These are phyloP conservation scores for Emergomyces orientalis DNA, from an alignment of 2,329 filamentous ascomycete species.

Conservation along the genomic window DNA sequence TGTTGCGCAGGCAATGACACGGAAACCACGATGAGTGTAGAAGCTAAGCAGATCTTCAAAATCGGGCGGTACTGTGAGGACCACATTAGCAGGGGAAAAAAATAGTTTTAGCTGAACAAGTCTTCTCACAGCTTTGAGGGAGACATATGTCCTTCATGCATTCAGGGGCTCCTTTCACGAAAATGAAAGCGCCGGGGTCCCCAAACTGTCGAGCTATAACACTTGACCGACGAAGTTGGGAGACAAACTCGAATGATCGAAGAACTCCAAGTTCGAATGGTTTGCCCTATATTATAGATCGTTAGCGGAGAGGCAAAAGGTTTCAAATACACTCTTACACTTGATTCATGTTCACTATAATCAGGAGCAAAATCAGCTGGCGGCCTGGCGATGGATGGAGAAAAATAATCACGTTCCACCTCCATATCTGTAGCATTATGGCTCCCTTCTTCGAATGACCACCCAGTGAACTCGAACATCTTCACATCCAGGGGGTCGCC, in stretches of 20 bases:
- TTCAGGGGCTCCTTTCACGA: slow-evolving; percentile 93
- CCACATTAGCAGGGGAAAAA: slow-evolving; percentile 21
- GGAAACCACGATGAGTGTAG: slow-evolving; percentile 92
- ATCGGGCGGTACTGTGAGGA: slow-evolving; percentile 59
- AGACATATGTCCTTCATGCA: slow-evolving; percentile 91
- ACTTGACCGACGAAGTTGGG: slow-evolving; percentile 81
- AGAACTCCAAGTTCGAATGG: slow-evolving; percentile 81
- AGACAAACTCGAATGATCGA: slow-evolving; percentile 89
- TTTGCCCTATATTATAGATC: slow-evolving; percentile 1
- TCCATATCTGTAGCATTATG: slow-evolving; percentile 55
- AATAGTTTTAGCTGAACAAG: not conserved
- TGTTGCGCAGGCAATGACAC: slow-evolving; percentile 90
- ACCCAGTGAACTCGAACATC: slow-evolving; percentile 96
- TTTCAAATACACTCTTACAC: slow-evolving; percentile 9
- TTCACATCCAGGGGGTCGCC: slow-evolving; percentile 93
- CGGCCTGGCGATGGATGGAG: slow-evolving; percentile 78
- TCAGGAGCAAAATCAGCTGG: slow-evolving; percentile 52
- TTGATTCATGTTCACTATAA: slow-evolving; percentile 33
- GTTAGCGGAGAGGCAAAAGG: slow-evolving; percentile 1
- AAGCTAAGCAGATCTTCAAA: slow-evolving; percentile 82
- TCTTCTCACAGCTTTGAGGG: slow-evolving; percentile 61
- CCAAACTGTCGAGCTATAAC: slow-evolving; percentile 87
- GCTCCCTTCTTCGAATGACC: slow-evolving; percentile 83
- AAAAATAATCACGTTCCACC: slow-evolving; percentile 63
- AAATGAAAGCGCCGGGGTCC: slow-evolving; percentile 72